Percentiles rank a stretch among this genome's conserved stretches.
phyloP scores from a whole-genome alignment of 768 basidiomycete genomes.

The Leccinum olivaceopallidum region DNA sequence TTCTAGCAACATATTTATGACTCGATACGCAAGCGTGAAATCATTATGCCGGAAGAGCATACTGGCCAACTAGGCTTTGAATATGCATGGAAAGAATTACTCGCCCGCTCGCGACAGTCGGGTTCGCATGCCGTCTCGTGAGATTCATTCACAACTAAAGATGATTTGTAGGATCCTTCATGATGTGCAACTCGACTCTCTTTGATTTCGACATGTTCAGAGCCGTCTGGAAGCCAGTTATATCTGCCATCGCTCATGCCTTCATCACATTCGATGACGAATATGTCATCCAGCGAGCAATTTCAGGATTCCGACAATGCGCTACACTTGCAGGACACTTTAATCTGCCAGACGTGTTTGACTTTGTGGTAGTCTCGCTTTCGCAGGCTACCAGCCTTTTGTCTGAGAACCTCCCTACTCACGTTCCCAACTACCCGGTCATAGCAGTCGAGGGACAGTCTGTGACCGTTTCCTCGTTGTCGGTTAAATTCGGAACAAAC shows the following conservation, averaged over 20 bases:
- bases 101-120: slow-evolving; percentile 76
- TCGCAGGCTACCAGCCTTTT: slow-evolving; percentile 90
- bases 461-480: slow-evolving; percentile 88
- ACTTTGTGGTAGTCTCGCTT: slow-evolving; percentile 91
- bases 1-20: slow-evolving; percentile 86
- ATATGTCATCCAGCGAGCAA: slow-evolving; percentile 91
- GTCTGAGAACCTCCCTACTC: slow-evolving; percentile 66
- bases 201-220: slow-evolving; percentile 96
- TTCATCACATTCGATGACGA: slow-evolving; percentile 97
- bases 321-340: slow-evolving; percentile 91
- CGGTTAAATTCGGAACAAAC: slow-evolving; percentile 92
- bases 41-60: slow-evolving; percentile 97
- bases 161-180: slow-evolving; percentile 52
- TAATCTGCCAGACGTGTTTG: slow-evolving; percentile 91
- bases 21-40: slow-evolving; percentile 91
- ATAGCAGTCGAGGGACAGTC: slow-evolving; percentile 89
- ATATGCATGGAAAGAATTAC: slow-evolving; percentile 97
- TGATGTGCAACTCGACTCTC: slow-evolving; percentile 73
- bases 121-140: slow-evolving; percentile 45
- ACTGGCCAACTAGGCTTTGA: slow-evolving; percentile 96
- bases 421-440: slow-evolving; percentile 82
- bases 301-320: slow-evolving; percentile 96
- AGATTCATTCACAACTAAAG: slow-evolving; percentile 5
- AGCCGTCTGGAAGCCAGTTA: slow-evolving; percentile 87
- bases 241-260: slow-evolving; percentile 93